Evolutionary conservation across 306 rosid species (phyloP), one percentile per base, ranked within the genome.

Genomic region (Cicer cuneatum): DNA sequence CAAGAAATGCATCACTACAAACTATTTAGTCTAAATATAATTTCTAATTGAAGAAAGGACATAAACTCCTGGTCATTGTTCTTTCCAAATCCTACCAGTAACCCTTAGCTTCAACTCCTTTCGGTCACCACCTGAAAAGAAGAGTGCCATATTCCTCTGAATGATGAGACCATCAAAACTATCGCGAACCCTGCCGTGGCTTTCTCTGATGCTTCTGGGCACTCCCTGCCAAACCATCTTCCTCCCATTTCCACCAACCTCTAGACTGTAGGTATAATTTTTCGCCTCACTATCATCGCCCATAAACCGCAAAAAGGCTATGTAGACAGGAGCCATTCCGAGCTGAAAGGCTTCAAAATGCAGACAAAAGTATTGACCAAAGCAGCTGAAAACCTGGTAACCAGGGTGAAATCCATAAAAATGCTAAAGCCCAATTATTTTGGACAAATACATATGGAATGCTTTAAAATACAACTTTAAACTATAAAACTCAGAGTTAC

Each of bases 81-180:
- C 97, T 74, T 93, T 93, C 97, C 98, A 93, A 42, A 93, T 93
- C 82, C 98, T 89, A 38, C 98, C 96, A 8, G 97, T 93, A 67
- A 93, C 87, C 82, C 98, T 80, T 15, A 93, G 85, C 79, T 89
- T 93, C 80, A 93, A 72, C 13, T 93, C 98, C 77, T 93, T 93
- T 66, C 93, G 53, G 76, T 90, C 97, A 35, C 85, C 92, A 0
- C 96, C 97, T 0, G 96, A 93, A 76, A 93, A 90, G 80, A 90
- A 90, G 70, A 93, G 93, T 16, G 98, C 98, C 97, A 93, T 90
- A 58, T 86, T 90, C 48, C 96, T 85, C 70, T 93, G 98, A 77
- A 90, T 93, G 11, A 93, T 93, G 53, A 93, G 96, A 45, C 97
- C 97, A 8, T 93, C 98, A 15, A 89, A 90, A 72, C 97, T 90